Evolutionary conservation across 2,329 filamentous ascomycete genomes (phyloP), one percentile per base, ranked within the genome.

Genomic region (Colletotrichum spaethianum): DNA sequence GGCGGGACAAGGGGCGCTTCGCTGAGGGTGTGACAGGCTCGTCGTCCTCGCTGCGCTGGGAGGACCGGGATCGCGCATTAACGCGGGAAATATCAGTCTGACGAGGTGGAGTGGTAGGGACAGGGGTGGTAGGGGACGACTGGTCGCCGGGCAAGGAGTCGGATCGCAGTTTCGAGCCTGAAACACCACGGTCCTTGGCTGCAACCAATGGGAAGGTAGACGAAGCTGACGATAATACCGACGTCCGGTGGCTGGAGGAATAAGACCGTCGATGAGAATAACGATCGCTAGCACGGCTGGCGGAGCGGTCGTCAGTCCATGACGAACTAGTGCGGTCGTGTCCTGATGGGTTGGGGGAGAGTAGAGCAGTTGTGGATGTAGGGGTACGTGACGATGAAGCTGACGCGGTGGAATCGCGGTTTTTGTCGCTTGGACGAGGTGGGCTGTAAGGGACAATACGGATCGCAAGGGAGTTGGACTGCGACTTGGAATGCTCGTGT

Each of bases 401-500:
- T 4, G 70, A 72, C n/a, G 66, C 70, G 31, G 70, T 70, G 4
- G 70, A 72, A 18, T 72, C 70, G 33, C 70, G 70, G 44, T 55
- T 70, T 20, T 72, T 72, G 59, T 64, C 52, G 44, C 52, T 80
- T 56, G 80, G 79, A 60, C 82, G 82, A 9, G 85, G 84, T 55
- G 86, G 86, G 28, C 85, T 84, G 74, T 87, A 87, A 26, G 85
- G 85, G 61, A 88, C 86, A 67, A 87, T 75, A 61, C 86, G 85
- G 75, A 88, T 87, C 71, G 82, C 81, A 52, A 81, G 79, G 50
- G 78, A 78, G 75, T 82, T 85, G 75, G 80, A 82, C 75, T 85
- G 82, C 72, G 85, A 84, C 38, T 80, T 80, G 46, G 81, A 80
- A 66, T 81, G 82, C 76, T 84, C 81, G 73, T 82, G 80, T 66